Evolutionary conservation across 2,329 filamentous ascomycete genomes (phyloP).

Genomic region (Epichloe sibirici): DNA sequence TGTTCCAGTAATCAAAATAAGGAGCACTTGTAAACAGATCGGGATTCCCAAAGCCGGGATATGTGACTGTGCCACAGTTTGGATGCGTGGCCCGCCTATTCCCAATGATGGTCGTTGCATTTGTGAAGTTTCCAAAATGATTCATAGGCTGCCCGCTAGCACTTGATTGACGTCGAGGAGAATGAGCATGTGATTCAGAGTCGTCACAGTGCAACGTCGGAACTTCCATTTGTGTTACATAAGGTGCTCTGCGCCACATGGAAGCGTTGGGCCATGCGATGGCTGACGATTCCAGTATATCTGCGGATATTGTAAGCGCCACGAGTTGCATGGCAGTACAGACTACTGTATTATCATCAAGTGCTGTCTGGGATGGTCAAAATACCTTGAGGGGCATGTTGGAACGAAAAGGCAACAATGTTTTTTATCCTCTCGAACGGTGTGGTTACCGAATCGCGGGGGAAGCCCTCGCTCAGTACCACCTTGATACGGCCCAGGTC

Average conservation of each 20-base stretch:
- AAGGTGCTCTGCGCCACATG: constrained; percentile 49
- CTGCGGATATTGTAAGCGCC: constrained; percentile 20
- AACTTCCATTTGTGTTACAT: constrained; percentile 28
- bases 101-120: neutral
- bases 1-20: constrained; percentile 18
- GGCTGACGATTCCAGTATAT: constrained; percentile 56
- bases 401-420: constrained; percentile 68
- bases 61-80: neutral
- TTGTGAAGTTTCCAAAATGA: neutral
- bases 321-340: neutral
- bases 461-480: constrained; percentile 59
- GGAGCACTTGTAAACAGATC: constrained; percentile 14
- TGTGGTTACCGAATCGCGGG: constrained; percentile 35
- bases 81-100: constrained; percentile 8
- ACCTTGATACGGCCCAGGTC: constrained; percentile 64
- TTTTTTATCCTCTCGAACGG: constrained; percentile 60
- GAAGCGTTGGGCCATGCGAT: constrained; percentile 70
- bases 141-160: neutral
- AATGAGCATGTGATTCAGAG: constrained; percentile 49
- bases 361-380: constrained; percentile 1
- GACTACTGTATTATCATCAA: neutral
- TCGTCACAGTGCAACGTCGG: constrained; percentile 31
- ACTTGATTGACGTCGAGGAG: constrained; percentile 34
- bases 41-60: constrained; percentile 1
- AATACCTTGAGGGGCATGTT: constrained; percentile 68